phyloP scores from a whole-genome alignment of 371 early-diverging fungal species.

The Actinomortierella wolfii region DNA sequence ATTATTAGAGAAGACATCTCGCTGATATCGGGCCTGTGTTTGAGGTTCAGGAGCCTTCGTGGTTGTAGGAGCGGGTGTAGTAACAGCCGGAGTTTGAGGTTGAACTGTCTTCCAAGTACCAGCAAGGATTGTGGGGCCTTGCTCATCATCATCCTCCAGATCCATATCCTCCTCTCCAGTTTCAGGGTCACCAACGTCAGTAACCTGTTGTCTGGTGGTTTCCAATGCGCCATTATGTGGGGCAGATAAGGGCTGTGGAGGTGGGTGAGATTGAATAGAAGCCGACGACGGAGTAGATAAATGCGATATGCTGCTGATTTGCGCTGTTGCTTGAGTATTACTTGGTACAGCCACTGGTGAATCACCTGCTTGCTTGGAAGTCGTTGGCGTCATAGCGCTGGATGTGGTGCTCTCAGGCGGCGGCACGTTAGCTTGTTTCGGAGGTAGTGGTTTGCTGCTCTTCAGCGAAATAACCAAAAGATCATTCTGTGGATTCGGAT shows the following conservation, averaged over 20 bases:
- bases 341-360: background rate
- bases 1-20: background rate
- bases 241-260: no score
- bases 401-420: background rate
- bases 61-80: background rate
- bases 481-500: background rate
- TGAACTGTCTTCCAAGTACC: slow-evolving; percentile 36
- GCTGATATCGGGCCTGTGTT: no score
- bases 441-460: slow-evolving; percentile 8
- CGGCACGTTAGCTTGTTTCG: slow-evolving; percentile 1
- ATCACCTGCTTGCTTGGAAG: background rate
- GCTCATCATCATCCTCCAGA: slow-evolving; percentile 19
- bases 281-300: no score
- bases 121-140: slow-evolving; percentile 16
- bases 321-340: background rate
- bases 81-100: background rate
- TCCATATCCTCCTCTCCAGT: slow-evolving; percentile 29
- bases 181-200: slow-evolving; percentile 3
- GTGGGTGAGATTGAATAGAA: no score
- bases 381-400: no score
- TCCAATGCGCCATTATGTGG: background rate
- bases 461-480: background rate
- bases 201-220: background rate
- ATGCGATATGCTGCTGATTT: background rate
- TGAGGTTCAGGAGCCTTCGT: background rate